Conservation (phyloP, 2,329 filamentous ascomycete genomes). For the Hirsutella rhossiliensis region DNA sequence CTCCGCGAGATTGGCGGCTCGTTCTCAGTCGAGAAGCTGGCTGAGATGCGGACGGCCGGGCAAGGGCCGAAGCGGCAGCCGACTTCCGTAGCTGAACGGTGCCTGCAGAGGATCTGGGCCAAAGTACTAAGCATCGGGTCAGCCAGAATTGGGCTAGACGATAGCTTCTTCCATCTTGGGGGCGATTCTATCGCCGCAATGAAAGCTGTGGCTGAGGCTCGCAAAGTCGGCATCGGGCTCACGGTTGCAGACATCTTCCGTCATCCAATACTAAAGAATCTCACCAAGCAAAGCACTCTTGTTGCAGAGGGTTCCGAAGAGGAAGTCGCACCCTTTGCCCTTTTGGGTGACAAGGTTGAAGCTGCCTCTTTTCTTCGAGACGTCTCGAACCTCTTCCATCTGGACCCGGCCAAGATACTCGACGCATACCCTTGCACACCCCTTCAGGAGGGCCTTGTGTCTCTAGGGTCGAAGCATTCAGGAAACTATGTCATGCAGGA, state of each 20-base stretch:
- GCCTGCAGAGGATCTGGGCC: constrained; percentile 25
- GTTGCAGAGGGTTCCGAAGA: too few relatives aligned
- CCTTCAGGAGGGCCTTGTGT: constrained; percentile 10
- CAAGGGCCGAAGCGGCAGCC: neutral
- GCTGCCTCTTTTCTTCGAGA: too few relatives aligned
- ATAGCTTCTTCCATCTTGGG: constrained; percentile 16
- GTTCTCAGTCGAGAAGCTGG: neutral
- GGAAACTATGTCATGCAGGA: constrained; percentile 7
- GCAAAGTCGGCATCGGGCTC: too few relatives aligned
- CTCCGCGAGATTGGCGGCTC: too few relatives aligned
- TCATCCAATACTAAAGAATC: too few relatives aligned
- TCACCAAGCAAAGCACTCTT: too few relatives aligned
- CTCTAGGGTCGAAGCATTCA: constrained; percentile 4
- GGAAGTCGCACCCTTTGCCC: too few relatives aligned
- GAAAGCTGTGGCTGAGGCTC: neutral
- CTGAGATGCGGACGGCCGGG: neutral
- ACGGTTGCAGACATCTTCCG: too few relatives aligned
- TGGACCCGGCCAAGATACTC: neutral
- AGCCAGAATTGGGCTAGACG: constrained; percentile 10
- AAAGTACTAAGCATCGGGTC: constrained; percentile 25
- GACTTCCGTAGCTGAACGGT: neutral
- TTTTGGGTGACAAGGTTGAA: too few relatives aligned
- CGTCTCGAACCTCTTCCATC: too few relatives aligned
- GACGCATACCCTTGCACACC: constrained; percentile 10
- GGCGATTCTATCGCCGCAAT: constrained; percentile 31